phyloP scores from a whole-genome alignment of 495 filamentous ascomycete genomes.

The Geoglossum glabrum region DNA sequence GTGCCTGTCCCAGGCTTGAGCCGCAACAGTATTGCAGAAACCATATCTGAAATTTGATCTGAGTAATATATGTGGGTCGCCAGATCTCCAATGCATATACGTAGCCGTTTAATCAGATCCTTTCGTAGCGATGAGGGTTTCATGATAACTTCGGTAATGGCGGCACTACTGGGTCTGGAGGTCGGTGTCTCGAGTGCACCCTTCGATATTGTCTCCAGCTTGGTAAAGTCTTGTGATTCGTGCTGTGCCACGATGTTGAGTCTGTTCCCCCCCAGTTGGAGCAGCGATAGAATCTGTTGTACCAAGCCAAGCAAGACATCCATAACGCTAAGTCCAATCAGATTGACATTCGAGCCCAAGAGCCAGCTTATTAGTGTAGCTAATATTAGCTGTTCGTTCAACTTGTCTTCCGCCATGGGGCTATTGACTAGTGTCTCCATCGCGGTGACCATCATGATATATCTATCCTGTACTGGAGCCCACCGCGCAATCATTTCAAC shows the following conservation, averaged over 20 bases:
- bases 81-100: constrained; percentile 63
- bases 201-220: not conserved
- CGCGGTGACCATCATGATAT: constrained; percentile 59
- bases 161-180: not conserved
- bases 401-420: constrained; percentile 39
- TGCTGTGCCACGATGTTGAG: constrained; percentile 15
- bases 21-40: constrained; percentile 51
- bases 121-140: constrained; percentile 25
- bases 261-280: constrained; percentile 32
- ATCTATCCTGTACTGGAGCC: constrained; percentile 83
- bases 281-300: constrained; percentile 51
- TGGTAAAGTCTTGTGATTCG: constrained; percentile 7
- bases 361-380: constrained; percentile 56
- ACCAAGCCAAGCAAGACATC: constrained; percentile 69
- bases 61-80: constrained; percentile 87
- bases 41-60: constrained; percentile 85
- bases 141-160: constrained; percentile 8
- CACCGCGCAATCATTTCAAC: constrained; percentile 58
- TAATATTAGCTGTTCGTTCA: constrained; percentile 50
- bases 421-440: constrained; percentile 52
- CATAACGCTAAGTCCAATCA: constrained; percentile 87
- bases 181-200: not conserved
- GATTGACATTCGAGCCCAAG: constrained; percentile 70
- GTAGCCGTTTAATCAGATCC: constrained; percentile 42
- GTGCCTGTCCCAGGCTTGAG: constrained; percentile 39